Percentiles rank a stretch among this genome's conserved stretches.
phyloP scores from a whole-genome alignment of 768 basidiomycete genomes.

The Termitomyces sp. region DNA sequence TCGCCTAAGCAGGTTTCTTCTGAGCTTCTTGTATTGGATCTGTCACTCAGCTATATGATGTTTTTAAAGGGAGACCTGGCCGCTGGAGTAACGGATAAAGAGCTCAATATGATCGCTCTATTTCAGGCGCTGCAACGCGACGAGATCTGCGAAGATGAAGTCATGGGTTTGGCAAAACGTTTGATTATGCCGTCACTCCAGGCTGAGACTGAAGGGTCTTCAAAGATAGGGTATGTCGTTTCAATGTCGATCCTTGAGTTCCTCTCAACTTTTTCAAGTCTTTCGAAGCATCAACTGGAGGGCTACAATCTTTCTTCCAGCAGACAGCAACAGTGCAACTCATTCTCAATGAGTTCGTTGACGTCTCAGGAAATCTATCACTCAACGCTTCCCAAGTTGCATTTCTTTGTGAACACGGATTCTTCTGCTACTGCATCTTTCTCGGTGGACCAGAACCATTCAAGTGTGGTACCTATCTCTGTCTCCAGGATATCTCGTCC shows the following conservation, averaged over 20 bases:
- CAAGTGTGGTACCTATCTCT: background rate
- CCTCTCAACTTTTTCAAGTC: background rate
- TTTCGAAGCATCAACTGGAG: background rate
- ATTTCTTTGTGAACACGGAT: background rate
- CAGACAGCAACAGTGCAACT: background rate
- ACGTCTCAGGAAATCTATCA: background rate
- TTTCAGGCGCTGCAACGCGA: background rate
- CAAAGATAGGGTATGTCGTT: background rate
- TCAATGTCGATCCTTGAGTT: background rate
- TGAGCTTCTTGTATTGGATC: background rate
- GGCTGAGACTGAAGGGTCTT: background rate
- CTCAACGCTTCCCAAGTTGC: background rate
- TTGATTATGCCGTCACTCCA: background rate
- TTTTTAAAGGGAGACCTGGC: background rate
- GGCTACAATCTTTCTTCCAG: too few species aligned
- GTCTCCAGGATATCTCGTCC: background rate
- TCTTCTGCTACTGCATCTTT: background rate
- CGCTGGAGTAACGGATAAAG: background rate
- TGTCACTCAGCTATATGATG: conserved; percentile 1
- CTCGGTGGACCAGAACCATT: too few species aligned
- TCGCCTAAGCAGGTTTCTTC: background rate
- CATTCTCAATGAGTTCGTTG: too few species aligned
- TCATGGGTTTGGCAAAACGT: background rate
- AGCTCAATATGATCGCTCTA: background rate
- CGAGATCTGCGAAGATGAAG: background rate